Base-by-base conservation (phyloP, 2,329 filamentous ascomycete genomes). In the Cadophora gregata region DNA sequence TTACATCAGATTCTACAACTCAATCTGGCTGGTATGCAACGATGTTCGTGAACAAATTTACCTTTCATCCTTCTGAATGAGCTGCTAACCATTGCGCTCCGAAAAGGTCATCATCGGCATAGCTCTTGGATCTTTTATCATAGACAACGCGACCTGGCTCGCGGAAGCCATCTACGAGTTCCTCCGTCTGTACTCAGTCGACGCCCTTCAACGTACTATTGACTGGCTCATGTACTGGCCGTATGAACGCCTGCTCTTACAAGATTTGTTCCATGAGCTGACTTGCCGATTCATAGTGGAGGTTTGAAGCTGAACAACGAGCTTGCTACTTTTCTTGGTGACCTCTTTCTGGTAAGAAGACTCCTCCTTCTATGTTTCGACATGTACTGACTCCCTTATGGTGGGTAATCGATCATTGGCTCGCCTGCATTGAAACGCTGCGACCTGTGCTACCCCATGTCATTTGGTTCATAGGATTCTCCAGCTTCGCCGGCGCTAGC, bases 1-100 rank as follows among this genome's bases (percentile, higher is more conserved):
- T 78, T 99, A 99, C 78, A 99, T 99, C 72, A 91, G 96, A 19
- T 99, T 99, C 80, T 99, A 98, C 81, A 99, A 99, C 78, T 97
- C 93, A 75, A 83, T 99, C 4, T 99, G 96, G 96, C 90, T 99
- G 9, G 96, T 99, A 25, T 94, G 94, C 33, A 99, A 99, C 80
- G 96, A 99, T 80, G 91, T 99, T n/a, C n/a, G n/a, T n/a, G n/a
- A n/a, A n/a, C n/a, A n/a, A n/a, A n/a, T 21, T 16, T 45, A 10
- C 19, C 8, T 19, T 45, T 36, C 19, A 21, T n/a, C 42, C 4
- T 19, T 21, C n/a, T n/a, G n/a, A n/a, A n/a, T n/a, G n/a, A n/a
- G n/a, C n/a, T n/a, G n/a, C n/a, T n/a, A n/a, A n/a, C n/a, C n/a
- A n/a, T n/a, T n/a, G n/a, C n/a, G n/a, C n/a, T n/a, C n/a, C n/a